A percentile compares a stretch with the other conserved stretches of the same genome.
These are phyloP conservation scores for Glebionis coronaria DNA, from an alignment of 129 eudicot genomes.

Conservation along the genomic window DNA sequence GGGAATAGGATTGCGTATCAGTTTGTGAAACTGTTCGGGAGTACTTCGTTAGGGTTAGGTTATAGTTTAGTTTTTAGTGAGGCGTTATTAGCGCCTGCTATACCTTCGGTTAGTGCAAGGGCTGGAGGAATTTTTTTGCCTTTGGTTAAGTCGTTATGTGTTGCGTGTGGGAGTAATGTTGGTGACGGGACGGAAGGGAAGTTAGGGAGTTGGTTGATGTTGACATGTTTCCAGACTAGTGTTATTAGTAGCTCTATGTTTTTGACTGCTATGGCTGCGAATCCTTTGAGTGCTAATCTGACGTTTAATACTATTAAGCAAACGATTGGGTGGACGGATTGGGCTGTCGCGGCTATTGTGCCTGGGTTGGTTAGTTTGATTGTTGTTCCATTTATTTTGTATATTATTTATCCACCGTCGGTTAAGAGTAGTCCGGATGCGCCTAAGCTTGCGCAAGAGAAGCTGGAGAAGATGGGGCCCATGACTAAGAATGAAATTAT, in stretches of 20 bases:
- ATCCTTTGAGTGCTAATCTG: constrained; percentile 77
- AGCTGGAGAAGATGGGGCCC: constrained; percentile 92
- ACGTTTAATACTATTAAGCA: constrained; percentile 56
- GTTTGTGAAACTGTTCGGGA: constrained; percentile 71
- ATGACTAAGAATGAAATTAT: constrained; percentile 88
- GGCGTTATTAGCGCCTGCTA: constrained; percentile 88
- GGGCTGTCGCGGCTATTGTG: constrained; percentile 91
- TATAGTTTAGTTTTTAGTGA: constrained; percentile 87
- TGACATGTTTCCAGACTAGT: constrained; percentile 87
- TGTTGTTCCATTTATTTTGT: constrained; percentile 76
- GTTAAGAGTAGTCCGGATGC: constrained; percentile 98
- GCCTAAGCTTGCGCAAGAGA: constrained; percentile 84
- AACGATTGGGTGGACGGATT: constrained; percentile 89
- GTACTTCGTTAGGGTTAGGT: constrained; percentile 71
- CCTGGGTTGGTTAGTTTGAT: constrained; percentile 82
- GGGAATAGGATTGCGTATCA: constrained; percentile 93
- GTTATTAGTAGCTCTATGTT: constrained; percentile 83
- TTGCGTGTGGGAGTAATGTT: constrained; percentile 83
- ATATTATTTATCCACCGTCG: constrained; percentile 73
- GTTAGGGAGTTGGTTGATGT: constrained; percentile 88
- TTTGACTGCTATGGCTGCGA: constrained; percentile 97
- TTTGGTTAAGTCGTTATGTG: constrained; percentile 69
- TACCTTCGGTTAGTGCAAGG: constrained; percentile 83
- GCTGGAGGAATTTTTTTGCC: constrained; percentile 96
- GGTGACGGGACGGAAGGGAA: constrained; percentile 95